Percentiles rank a stretch among this genome's conserved stretches.
Evolutionary conservation across 139 green algal genomes (phyloP).

Genomic region (Chara braunii): DNA sequence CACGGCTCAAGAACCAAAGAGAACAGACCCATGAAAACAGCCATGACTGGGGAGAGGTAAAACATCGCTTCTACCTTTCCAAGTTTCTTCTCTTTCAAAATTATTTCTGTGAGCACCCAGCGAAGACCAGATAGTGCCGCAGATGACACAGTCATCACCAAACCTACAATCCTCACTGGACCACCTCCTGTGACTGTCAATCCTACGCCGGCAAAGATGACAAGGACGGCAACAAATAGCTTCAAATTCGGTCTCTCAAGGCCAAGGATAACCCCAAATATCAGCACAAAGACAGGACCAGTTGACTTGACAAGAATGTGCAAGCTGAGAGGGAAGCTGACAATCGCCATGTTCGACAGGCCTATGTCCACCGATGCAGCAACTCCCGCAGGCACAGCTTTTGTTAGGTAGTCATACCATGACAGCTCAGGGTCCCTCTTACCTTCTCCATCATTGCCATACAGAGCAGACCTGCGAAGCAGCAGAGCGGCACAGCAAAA

Average conservation of each 20-base stretch:
- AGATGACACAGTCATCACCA: too few species aligned
- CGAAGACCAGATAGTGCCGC: slow-evolving; percentile 20
- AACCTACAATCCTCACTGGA: too few species aligned
- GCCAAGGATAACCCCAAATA: slow-evolving; percentile 85
- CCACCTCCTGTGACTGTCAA: too few species aligned
- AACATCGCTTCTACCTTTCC: slow-evolving; percentile 12
- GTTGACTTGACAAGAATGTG: slow-evolving; percentile 43
- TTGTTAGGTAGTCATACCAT: slow-evolving; percentile 25
- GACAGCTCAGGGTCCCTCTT: too few species aligned
- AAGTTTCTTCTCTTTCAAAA: slow-evolving; percentile 8
- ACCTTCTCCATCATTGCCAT: too few species aligned
- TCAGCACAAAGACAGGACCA: slow-evolving; percentile 81
- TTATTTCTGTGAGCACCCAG: slow-evolving; percentile 31
- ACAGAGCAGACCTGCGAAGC: too few species aligned
- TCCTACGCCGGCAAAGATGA: slow-evolving; percentile 73
- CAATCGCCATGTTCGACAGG: slow-evolving; percentile 81
- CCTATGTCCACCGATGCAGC: slow-evolving; percentile 80
- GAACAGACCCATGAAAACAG: background rate
- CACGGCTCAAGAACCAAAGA: slow-evolving; percentile 9
- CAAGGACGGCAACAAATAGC: slow-evolving; percentile 62
- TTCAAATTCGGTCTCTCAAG: slow-evolving; percentile 38
- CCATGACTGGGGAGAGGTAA: slow-evolving; percentile 26
- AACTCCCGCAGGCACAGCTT: slow-evolving; percentile 77
- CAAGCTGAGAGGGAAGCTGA: slow-evolving; percentile 27
- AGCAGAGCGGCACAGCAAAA: background rate